Conservation (phyloP, 1,139 yeast genomes). For the Diutina pseudorugosa region DNA sequence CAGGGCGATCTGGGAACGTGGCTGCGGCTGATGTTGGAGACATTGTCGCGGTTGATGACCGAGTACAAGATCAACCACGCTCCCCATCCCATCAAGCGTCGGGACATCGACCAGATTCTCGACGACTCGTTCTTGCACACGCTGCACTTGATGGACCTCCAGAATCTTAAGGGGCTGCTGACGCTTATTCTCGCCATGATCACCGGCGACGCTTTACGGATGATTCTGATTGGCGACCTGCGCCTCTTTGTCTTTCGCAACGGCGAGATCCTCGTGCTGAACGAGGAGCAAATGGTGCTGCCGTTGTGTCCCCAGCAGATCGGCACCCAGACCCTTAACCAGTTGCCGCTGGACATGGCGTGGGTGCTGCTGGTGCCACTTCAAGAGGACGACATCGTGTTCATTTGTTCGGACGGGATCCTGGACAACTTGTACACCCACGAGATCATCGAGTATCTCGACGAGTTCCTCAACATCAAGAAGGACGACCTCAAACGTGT, state of each 20-base stretch:
- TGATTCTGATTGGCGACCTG: slow-evolving; percentile 47
- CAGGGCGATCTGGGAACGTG: slow-evolving; percentile 39
- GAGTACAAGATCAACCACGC: slow-evolving; percentile 30
- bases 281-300: slow-evolving; percentile 36
- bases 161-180: slow-evolving; percentile 38
- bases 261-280: slow-evolving; percentile 31
- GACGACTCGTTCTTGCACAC: slow-evolving; percentile 43
- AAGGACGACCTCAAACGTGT: slow-evolving; percentile 23
- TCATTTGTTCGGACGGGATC: slow-evolving; percentile 44
- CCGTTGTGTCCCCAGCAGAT: slow-evolving; percentile 44
- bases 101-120: slow-evolving; percentile 34
- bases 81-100: slow-evolving; percentile 30
- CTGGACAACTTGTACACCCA: slow-evolving; percentile 40
- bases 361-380: slow-evolving; percentile 33
- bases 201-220: slow-evolving; percentile 33
- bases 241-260: slow-evolving; percentile 37
- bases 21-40: slow-evolving; percentile 46
- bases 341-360: slow-evolving; percentile 38
- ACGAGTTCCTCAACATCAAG: slow-evolving; percentile 18
- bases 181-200: slow-evolving; percentile 41
- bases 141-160: slow-evolving; percentile 41
- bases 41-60: slow-evolving; percentile 36
- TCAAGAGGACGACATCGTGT: slow-evolving; percentile 28
- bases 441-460: slow-evolving; percentile 30
- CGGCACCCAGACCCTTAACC: slow-evolving; percentile 37